Evolutionary conservation across 2,329 filamentous ascomycete genomes (phyloP).

Genomic region (Zopfia rhizophila): DNA sequence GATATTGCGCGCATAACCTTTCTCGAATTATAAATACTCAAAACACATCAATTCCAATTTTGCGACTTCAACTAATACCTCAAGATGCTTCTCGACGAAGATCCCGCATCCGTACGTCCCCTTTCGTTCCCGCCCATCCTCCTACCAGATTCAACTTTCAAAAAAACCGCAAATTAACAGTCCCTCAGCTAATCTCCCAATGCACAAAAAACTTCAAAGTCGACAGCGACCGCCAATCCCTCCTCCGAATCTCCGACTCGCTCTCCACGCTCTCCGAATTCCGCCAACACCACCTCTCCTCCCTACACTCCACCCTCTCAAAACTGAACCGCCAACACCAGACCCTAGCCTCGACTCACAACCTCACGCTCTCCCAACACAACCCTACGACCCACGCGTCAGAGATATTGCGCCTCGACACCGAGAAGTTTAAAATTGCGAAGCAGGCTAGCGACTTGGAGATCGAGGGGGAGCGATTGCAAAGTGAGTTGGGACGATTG

Average conservation of each 20-base stretch:
- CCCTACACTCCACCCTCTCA: slow-evolving; percentile 50
- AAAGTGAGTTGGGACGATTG: slow-evolving; percentile 79
- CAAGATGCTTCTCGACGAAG: slow-evolving; percentile 94
- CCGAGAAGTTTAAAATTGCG: slow-evolving; percentile 92
- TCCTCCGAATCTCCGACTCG: slow-evolving; percentile 85
- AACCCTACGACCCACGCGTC: slow-evolving; percentile 82
- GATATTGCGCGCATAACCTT: not conserved
- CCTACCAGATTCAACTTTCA: slow-evolving; percentile 8
- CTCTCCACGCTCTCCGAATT: slow-evolving; percentile 85
- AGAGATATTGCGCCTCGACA: slow-evolving; percentile 87
- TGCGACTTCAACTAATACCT: slow-evolving; percentile 20
- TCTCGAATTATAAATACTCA: not conserved
- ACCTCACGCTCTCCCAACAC: slow-evolving; percentile 78
- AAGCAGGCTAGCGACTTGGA: slow-evolving; percentile 90
- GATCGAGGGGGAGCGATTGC: slow-evolving; percentile 93
- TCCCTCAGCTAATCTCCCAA: slow-evolving; percentile 81
- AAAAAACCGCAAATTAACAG: slow-evolving; percentile 26
- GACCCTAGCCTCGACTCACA: slow-evolving; percentile 78
- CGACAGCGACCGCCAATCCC: slow-evolving; percentile 82
- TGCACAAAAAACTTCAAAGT: slow-evolving; percentile 97
- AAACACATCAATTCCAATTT: slow-evolving; percentile 4
- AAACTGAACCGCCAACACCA: slow-evolving; percentile 79
- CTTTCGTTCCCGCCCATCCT: slow-evolving; percentile 10
- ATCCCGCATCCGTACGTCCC: slow-evolving; percentile 79
- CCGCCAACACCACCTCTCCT: slow-evolving; percentile 75